phyloP scores from a whole-genome alignment of 768 basidiomycete species.

The Cubamyces sp. region DNA sequence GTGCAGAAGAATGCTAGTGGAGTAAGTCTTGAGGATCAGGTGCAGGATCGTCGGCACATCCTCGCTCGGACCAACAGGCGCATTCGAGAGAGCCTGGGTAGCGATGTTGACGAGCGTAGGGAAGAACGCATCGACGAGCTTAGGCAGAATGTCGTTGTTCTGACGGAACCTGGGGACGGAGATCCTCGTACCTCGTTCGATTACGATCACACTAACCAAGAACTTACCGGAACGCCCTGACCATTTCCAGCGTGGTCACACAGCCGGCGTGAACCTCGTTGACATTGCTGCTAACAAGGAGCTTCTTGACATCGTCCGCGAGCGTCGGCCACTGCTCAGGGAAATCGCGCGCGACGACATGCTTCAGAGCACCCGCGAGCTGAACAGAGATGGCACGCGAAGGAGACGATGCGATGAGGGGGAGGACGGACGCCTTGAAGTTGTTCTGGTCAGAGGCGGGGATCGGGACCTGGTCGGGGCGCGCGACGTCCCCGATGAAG shows the following conservation, averaged over 20 bases:
- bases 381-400: constrained; percentile 74
- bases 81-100: constrained; percentile 63
- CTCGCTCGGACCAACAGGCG: constrained; percentile 58
- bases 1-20: constrained; percentile 75
- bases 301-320: constrained; percentile 63
- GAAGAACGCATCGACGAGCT: constrained; percentile 65
- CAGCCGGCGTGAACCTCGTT: constrained; percentile 82
- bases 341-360: constrained; percentile 75
- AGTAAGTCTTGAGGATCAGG: constrained; percentile 86
- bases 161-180: constrained; percentile 64
- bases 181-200: neutral
- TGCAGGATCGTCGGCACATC: constrained; percentile 86
- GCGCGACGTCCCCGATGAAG: constrained; percentile 50
- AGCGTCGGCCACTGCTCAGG: constrained; percentile 76
- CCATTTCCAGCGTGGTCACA: constrained; percentile 74
- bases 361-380: constrained; percentile 73
- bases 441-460: constrained; percentile 69
- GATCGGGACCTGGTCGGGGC: constrained; percentile 68
- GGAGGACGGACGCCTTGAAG: constrained; percentile 70
- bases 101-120: constrained; percentile 80
- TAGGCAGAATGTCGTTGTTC: constrained; percentile 58
- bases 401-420: constrained; percentile 68
- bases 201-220: too few species aligned
- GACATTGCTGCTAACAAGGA: constrained; percentile 67
- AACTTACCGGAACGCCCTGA: constrained; percentile 74